Evolutionary conservation across 1,284 basidiomycete genomes (phyloP).

Genomic region (Meira nashicola): DNA sequence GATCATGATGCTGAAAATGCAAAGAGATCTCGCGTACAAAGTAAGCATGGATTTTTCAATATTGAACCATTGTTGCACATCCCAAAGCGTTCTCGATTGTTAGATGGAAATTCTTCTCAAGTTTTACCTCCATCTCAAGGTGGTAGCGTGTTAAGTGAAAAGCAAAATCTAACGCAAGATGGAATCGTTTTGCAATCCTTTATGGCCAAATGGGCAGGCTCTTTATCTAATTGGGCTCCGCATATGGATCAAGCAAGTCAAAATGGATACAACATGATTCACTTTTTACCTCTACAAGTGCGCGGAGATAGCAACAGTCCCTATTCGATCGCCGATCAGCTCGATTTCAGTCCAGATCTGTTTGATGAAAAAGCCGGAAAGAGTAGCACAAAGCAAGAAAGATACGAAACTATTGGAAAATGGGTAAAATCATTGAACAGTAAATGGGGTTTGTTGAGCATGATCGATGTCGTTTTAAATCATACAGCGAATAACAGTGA

Average conservation of each 20-base stretch:
- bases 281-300: conserved; percentile 44
- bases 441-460: conserved; percentile 43
- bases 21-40: conserved; percentile 19
- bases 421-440: conserved; percentile 27
- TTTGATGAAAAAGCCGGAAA: conserved; percentile 25
- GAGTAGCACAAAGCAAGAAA: conserved; percentile 22
- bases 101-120: conserved; percentile 21
- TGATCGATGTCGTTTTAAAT: conserved; percentile 45
- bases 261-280: conserved; percentile 48
- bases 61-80: conserved; percentile 41
- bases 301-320: conserved; percentile 40
- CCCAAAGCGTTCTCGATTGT: conserved; percentile 27
- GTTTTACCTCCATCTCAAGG: conserved; percentile 15
- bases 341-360: conserved; percentile 38
- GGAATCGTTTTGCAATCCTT: conserved; percentile 42
- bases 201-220: conserved; percentile 48
- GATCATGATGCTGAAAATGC: conserved; percentile 13
- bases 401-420: conserved; percentile 23
- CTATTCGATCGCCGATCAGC: conserved; percentile 44
- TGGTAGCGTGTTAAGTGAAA: conserved; percentile 17
- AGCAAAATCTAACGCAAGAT: conserved; percentile 30
- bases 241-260: conserved; percentile 39
- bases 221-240: conserved; percentile 34
- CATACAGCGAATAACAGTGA: conserved; percentile 41
- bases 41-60: conserved; percentile 42